Conservation (phyloP, 106 monocot species). For the Dendrobium huoshanense region DNA sequence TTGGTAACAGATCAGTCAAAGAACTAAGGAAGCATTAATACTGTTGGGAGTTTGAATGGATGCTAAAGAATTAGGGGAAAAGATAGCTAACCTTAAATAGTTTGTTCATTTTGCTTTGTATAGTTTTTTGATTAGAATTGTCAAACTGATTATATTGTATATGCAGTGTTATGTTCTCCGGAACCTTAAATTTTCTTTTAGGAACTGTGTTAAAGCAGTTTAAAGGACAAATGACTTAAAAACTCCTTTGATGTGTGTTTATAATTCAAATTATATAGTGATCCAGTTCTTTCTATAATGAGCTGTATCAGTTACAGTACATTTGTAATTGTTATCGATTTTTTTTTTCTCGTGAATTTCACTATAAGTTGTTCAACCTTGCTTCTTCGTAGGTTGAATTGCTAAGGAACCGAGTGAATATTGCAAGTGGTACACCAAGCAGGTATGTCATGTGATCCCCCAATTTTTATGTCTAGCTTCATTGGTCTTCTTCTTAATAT, state of each 20-base stretch:
- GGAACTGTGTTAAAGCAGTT: background rate
- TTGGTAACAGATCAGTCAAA: background rate
- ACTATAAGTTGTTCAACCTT: background rate
- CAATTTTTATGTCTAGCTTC: background rate
- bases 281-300: background rate
- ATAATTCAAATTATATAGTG: no score
- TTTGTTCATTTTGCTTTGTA: background rate
- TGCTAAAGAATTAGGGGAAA: background rate
- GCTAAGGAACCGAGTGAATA: slow-evolving; percentile 74
- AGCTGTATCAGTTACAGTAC: background rate
- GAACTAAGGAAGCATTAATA: no score
- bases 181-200: background rate
- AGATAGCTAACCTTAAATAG: background rate
- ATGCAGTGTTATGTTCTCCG: background rate
- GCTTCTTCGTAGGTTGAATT: slow-evolving; percentile 27
- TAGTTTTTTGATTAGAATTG: background rate
- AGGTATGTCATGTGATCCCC: slow-evolving; percentile 31
- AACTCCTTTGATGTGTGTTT: background rate
- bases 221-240: background rate
- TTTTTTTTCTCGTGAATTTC: background rate
- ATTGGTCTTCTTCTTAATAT: background rate
- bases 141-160: background rate
- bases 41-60: no score
- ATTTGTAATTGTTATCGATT: background rate
- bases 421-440: slow-evolving; percentile 91